phyloP scores from a whole-genome alignment of 176 grass and related monocot genomes.

The Oryza officinalis region DNA sequence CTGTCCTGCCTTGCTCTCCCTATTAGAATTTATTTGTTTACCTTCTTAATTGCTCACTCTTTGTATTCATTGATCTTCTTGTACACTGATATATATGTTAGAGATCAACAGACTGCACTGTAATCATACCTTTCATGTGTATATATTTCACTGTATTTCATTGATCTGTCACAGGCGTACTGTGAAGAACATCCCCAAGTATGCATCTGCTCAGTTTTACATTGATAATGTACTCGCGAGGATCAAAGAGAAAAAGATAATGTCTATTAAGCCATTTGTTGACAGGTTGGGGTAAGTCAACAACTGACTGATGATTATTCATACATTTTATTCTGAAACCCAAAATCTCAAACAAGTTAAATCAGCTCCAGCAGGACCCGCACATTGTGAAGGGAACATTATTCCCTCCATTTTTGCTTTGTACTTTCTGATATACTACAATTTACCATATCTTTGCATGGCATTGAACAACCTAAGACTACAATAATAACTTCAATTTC shows the following conservation, averaged over 20 bases:
- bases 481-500: conserved; percentile 26
- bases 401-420: background rate
- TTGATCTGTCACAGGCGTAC: conserved; percentile 47
- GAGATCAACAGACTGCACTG: background rate
- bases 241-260: conserved; percentile 89
- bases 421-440: background rate
- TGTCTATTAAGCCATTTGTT: conserved; percentile 85
- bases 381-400: background rate
- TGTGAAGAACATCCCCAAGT: conserved; percentile 84
- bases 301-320: background rate
- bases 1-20: background rate
- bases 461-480: background rate
- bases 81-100: background rate
- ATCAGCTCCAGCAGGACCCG: background rate
- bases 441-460: background rate
- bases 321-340: background rate
- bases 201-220: conserved; percentile 77
- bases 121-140: background rate
- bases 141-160: conserved; percentile 1
- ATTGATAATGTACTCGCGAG: conserved; percentile 85
- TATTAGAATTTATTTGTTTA: background rate
- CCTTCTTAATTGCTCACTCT: background rate
- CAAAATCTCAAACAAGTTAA: background rate
- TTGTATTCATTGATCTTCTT: background rate
- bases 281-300: conserved; percentile 79